Evolutionary conservation across 2,329 filamentous ascomycete species (phyloP).

Genomic region (Penicillium freii): DNA sequence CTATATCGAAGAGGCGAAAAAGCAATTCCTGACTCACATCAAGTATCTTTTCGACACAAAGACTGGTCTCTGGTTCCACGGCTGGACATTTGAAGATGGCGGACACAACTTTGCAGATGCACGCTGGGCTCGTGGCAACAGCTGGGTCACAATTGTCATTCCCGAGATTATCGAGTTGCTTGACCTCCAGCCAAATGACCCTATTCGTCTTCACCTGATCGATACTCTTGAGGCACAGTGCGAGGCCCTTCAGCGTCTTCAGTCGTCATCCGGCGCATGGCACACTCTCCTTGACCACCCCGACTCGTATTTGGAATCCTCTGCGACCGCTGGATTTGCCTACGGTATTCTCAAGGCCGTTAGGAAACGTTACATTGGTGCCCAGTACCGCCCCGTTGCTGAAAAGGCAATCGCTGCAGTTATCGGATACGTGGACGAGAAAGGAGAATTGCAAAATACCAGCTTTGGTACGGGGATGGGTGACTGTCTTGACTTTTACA

Average conservation of each 20-base stretch:
- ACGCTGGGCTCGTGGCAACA: constrained; percentile 56
- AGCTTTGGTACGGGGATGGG: constrained; percentile 82
- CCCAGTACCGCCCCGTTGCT: constrained; percentile 60
- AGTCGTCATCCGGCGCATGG: constrained; percentile 66
- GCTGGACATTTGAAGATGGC: constrained; percentile 71
- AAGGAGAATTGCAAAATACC: constrained; percentile 70
- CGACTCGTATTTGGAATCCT: constrained; percentile 73
- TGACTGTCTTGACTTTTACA: constrained; percentile 69
- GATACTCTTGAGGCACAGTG: constrained; percentile 67
- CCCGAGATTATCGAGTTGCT: constrained; percentile 76
- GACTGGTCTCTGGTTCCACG: constrained; percentile 75
- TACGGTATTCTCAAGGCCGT: constrained; percentile 75
- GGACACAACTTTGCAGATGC: constrained; percentile 60
- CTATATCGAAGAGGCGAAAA: constrained; percentile 74
- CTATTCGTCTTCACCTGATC: constrained; percentile 53
- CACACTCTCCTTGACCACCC: constrained; percentile 69
- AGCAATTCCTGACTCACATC: constrained; percentile 73
- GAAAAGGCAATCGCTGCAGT: constrained; percentile 67
- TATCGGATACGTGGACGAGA: constrained; percentile 61
- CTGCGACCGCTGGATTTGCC: constrained; percentile 76
- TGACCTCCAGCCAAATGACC: constrained; percentile 58
- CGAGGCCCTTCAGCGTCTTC: constrained; percentile 60
- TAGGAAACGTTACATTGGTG: constrained; percentile 66
- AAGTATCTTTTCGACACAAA: constrained; percentile 73
- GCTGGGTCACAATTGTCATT: constrained; percentile 78